Evolutionary conservation across 441 rosid species (phyloP), one percentile per base, ranked within the genome.

Genomic region (Eugenia klotzschiana): DNA sequence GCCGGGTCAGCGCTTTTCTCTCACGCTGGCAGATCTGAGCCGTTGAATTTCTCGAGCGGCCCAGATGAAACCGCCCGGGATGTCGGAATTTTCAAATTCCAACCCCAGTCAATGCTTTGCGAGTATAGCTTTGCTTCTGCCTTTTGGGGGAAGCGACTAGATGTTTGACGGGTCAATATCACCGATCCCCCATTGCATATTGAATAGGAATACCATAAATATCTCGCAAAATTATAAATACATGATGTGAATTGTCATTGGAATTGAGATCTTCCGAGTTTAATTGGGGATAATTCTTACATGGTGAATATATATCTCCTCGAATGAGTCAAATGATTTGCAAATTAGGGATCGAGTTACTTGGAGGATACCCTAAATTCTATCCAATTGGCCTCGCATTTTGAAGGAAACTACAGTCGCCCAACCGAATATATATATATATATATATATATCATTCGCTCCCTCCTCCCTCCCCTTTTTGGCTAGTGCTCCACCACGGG

Each of bases 401-500:
- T 60, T 3, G 3, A 33, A 27, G 12, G 41, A 4, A 58, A 15
- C 20, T 3, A 27, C 22, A 6, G 2, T 0, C 20, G 1, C 3
- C 20, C 6, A 33, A 15, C 18, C n/a, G n/a, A n/a, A n/a, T n/a
- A n/a, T n/a, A n/a, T n/a, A n/a, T n/a, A n/a, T n/a, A n/a, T n/a
- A n/a, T n/a, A n/a, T n/a, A n/a, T n/a, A n/a, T n/a, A 27, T 26
- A 60, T 1, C 23, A 29, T 60, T 60, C 23, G 1, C 73, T 60
- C 12, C 23, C 41, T 60, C 23, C 18, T 57, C 69, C 64, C 69
- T 57, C 9, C 22, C 5, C 40, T 7, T 58, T 58, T 58, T 1
- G 0, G 8, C 22, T 0, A 2, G 11, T 27, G 72, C 1, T 3
- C 11, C 6, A 4, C 5, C 40, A 27, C 3, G 0, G 22, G 5